Evolutionary conservation across 2,329 filamentous ascomycete species (phyloP).

Genomic region (Parafenestella ontariensis): DNA sequence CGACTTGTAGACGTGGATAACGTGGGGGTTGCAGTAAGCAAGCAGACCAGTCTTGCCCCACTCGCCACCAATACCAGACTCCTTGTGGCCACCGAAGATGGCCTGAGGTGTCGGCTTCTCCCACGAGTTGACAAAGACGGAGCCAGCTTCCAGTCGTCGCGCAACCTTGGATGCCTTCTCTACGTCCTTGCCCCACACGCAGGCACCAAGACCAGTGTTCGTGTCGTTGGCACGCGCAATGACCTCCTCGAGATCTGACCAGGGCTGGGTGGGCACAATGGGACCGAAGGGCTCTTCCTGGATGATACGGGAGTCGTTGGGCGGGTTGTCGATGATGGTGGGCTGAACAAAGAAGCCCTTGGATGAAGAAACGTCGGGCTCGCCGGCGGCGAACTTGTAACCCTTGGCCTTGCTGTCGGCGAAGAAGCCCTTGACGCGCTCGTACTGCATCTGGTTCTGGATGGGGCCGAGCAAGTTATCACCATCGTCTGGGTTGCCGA

Average conservation of each 20-base stretch:
- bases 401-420: constrained; percentile 62
- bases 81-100: constrained; percentile 78
- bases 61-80: constrained; percentile 80
- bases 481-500: constrained; percentile 50
- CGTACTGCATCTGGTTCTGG: constrained; percentile 71
- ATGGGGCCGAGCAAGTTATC: constrained; percentile 64
- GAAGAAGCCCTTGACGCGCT: constrained; percentile 64
- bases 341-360: constrained; percentile 67
- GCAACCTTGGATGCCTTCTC: constrained; percentile 58
- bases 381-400: constrained; percentile 61
- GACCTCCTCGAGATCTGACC: constrained; percentile 64
- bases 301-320: constrained; percentile 64
- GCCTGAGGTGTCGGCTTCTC: constrained; percentile 57
- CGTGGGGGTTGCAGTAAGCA: constrained; percentile 57
- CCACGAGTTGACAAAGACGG: constrained; percentile 63
- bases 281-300: constrained; percentile 70
- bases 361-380: constrained; percentile 37
- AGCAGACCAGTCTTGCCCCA: constrained; percentile 54
- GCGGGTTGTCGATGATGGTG: constrained; percentile 66
- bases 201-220: constrained; percentile 60
- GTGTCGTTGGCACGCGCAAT: constrained; percentile 57
- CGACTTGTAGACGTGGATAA: constrained; percentile 56
- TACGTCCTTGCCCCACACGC: constrained; percentile 56
- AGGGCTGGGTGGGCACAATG: constrained; percentile 70
- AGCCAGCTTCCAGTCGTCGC: constrained; percentile 60